phyloP scores from a whole-genome alignment of 2,329 filamentous ascomycete genomes.

The Tolypocladium paradoxum region DNA sequence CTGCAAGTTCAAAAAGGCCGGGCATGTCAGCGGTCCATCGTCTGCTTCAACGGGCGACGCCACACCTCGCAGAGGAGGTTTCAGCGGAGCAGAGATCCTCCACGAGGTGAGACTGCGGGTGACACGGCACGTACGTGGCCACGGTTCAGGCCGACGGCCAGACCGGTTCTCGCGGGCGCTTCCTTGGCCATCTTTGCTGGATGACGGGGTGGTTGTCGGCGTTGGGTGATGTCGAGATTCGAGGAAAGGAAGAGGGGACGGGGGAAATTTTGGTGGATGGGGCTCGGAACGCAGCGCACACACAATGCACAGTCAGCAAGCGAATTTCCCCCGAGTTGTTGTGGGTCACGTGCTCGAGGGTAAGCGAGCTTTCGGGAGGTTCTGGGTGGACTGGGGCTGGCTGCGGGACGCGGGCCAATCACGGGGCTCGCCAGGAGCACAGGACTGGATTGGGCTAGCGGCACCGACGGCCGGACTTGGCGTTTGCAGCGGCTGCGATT shows the following conservation, averaged over 20 bases:
- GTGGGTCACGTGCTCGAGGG: slow-evolving; percentile 16
- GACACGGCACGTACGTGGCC: slow-evolving; percentile 45
- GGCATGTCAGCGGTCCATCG: slow-evolving; percentile 51
- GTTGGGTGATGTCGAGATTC: slow-evolving; percentile 15
- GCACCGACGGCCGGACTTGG: not conserved
- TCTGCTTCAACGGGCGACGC: slow-evolving; percentile 29
- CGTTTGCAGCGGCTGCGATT: not conserved
- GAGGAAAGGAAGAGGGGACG: slow-evolving; percentile 6
- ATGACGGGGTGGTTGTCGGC: slow-evolving; percentile 19
- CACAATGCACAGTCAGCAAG: not conserved
- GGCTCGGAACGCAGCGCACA: slow-evolving; percentile 1
- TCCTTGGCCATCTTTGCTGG: slow-evolving; percentile 47
- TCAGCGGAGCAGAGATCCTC: slow-evolving; percentile 52
- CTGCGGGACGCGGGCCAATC: not conserved
- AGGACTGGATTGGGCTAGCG: not conserved
- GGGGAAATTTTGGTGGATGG: slow-evolving; percentile 13
- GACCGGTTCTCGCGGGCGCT: slow-evolving; percentile 44
- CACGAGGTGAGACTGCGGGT: slow-evolving; percentile 57
- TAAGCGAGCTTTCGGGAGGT: slow-evolving; percentile 7
- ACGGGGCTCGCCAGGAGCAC: not conserved
- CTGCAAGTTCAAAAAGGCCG: slow-evolving; percentile 34
- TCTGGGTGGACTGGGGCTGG: not conserved
- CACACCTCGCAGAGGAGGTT: slow-evolving; percentile 14
- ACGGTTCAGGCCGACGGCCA: slow-evolving; percentile 52
- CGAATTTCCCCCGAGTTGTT: slow-evolving; percentile 1